Conservation (phyloP, 805 yeast species). For the Saturnispora bothae region DNA sequence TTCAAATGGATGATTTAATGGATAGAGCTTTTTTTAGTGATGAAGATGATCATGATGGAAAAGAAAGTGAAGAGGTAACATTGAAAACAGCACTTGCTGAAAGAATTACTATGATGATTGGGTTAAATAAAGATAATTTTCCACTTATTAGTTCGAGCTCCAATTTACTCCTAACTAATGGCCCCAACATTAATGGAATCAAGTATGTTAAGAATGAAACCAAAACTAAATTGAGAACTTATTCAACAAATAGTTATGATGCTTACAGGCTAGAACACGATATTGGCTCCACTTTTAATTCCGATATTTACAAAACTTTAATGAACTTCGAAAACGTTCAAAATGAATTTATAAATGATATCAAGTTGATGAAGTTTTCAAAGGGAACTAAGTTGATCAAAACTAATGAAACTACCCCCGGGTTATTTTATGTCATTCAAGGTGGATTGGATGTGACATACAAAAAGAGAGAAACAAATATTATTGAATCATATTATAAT, state of each 20-base stretch:
- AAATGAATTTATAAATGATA: slow-evolving; percentile 44
- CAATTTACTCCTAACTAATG: slow-evolving; percentile 6
- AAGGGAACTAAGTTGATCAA: slow-evolving; percentile 49
- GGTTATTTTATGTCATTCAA: slow-evolving; percentile 69
- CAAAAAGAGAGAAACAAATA: slow-evolving; percentile 24
- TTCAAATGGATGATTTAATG: slow-evolving; percentile 21
- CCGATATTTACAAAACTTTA: slow-evolving; percentile 17
- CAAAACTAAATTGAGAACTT: slow-evolving; percentile 15
- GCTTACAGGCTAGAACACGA: slow-evolving; percentile 9
- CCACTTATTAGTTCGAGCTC: slow-evolving; percentile 1
- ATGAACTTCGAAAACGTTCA: slow-evolving; percentile 41
- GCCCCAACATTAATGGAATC: slow-evolving; percentile 8
- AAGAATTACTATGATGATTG: slow-evolving; percentile 57
- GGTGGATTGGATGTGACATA: slow-evolving; percentile 63
- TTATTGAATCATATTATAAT: slow-evolving; percentile 6
- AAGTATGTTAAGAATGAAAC: slow-evolving; percentile 7
- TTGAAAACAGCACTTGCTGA: slow-evolving; percentile 58
- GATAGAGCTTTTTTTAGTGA: slow-evolving; percentile 36
- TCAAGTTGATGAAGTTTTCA: slow-evolving; percentile 45
- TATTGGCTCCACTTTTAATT: slow-evolving; percentile 5
- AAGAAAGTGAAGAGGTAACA: slow-evolving; percentile 37
- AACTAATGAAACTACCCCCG: slow-evolving; percentile 58
- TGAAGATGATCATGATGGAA: slow-evolving; percentile 39
- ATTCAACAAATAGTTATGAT: slow-evolving; percentile 17
- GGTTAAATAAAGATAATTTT: slow-evolving; percentile 36